Base-by-base conservation (phyloP, 805 yeast species). In the Brettanomyces sp. region DNA sequence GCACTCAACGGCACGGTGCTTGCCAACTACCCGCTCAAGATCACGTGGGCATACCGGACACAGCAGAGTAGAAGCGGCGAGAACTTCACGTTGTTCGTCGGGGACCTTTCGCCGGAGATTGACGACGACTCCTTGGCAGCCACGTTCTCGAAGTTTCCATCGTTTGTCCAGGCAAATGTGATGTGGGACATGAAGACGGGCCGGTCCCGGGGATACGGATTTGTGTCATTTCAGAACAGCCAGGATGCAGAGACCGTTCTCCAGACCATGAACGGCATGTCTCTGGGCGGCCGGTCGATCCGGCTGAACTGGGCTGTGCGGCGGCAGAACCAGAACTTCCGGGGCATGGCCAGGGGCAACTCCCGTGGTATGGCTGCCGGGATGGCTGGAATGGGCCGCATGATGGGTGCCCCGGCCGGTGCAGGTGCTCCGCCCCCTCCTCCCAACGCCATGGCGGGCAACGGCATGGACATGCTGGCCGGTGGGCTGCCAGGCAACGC, bases 151-250 rank as follows among this genome's bases (percentile, higher is more conserved):
- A 67, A 69, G 46, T 84, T 76, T 61, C 68, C 70, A 14, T 74
- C 88, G 1, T 68, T 85, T 56, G 67, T 77, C 41, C 93, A 85
- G 62, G 96, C 95, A 11, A 89, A 88, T 55, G 96, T 88, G 32
- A 89, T 88, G 96, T 88, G 96, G 96, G 96, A 89, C 62, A 86
- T 87, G 95, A 90, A 85, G 62, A 83, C 93, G 24, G 93, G 95
- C 39, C 73, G 95, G 59, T 86, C 95, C 3, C 73, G 96, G 65
- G 95, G 96, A 35, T 88, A 88, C 59, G 96, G 96, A 2, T 88
- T 89, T 63, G 93, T 87, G 11, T 81, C 91, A 1, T 89, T 89
- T 57, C 63, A 68, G 25, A 76, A 73, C 24, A 76, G 73, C 50
- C 64, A 68, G 18, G 91, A 86, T 52, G 96, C 95, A 2, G 87